Evolutionary conservation across 2,329 filamentous ascomycete genomes (phyloP).

Genomic region (Exophiala sp.): DNA sequence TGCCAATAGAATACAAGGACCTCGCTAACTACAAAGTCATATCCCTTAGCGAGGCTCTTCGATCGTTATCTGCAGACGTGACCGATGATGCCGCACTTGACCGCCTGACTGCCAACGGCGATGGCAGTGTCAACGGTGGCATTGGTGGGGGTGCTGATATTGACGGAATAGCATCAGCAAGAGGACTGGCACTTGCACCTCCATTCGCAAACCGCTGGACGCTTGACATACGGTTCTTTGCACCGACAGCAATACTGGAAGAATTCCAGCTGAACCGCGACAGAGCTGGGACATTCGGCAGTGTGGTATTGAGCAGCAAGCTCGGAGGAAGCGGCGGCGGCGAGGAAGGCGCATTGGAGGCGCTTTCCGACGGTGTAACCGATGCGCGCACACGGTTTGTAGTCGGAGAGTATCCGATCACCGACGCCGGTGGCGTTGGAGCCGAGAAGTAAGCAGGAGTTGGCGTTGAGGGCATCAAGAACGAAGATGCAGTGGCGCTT

Average conservation of each 20-base stretch:
- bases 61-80: background rate
- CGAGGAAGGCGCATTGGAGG: conserved; percentile 20
- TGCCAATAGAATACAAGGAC: background rate
- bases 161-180: no score
- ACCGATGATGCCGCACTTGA: background rate
- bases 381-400: conserved; percentile 13
- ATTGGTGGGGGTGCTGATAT: no score
- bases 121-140: background rate
- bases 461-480: background rate
- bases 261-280: conserved; percentile 22
- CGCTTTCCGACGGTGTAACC: conserved; percentile 21
- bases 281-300: background rate
- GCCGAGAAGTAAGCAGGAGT: conserved; percentile 7
- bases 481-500: no score
- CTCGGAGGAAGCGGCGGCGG: conserved; percentile 10
- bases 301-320: background rate
- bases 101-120: background rate
- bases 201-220: background rate
- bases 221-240: background rate
- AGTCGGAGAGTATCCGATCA: conserved; percentile 1
- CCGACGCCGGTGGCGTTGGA: conserved; percentile 3
- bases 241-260: conserved; percentile 2
- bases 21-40: background rate
- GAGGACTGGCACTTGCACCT: background rate
- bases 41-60: background rate